Percentiles rank a stretch among this genome's conserved stretches.
These are phyloP conservation scores for Malus asiatica DNA, from an alignment of 306 rosid species.

Conservation along the genomic window DNA sequence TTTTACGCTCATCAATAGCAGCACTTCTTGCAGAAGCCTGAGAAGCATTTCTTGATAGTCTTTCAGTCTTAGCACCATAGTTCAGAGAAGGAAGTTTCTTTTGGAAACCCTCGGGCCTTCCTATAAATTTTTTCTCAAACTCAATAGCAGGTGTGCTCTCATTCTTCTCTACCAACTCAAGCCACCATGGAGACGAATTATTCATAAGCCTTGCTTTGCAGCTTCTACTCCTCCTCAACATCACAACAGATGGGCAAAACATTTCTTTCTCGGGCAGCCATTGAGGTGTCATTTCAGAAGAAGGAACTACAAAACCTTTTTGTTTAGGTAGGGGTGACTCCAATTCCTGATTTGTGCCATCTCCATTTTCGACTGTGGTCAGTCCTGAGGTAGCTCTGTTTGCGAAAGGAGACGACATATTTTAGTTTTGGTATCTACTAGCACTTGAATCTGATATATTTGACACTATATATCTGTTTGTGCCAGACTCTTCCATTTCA, in stretches of 20 bases:
- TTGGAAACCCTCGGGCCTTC: too few relatives aligned
- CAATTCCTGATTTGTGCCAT: conserved; percentile 23
- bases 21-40: conserved; percentile 28
- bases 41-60: too few relatives aligned
- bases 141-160: conserved; percentile 59
- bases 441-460: conserved; percentile 36
- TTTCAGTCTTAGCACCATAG: too few relatives aligned
- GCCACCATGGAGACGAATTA: conserved; percentile 38
- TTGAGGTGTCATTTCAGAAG: conserved; percentile 41
- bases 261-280: conserved; percentile 25
- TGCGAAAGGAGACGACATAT: conserved; percentile 40
- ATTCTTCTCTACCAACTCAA: conserved; percentile 41
- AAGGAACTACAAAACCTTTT: conserved; percentile 31
- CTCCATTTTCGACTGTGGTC: conserved; percentile 29
- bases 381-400: conserved; percentile 34
- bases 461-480: conserved; percentile 28
- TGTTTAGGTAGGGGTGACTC: conserved; percentile 27
- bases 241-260: conserved; percentile 28
- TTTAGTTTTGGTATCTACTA: conserved; percentile 35
- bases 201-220: conserved; percentile 61
- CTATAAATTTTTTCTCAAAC: too few relatives aligned
- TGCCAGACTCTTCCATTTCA: conserved; percentile 46
- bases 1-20: conserved; percentile 20
- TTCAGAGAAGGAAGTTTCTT: too few relatives aligned
- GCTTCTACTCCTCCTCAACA: conserved; percentile 67